These are phyloP conservation scores for Fusarium fujikuroi DNA, from an alignment of 2,329 filamentous ascomycete species.

Conservation along the genomic window DNA sequence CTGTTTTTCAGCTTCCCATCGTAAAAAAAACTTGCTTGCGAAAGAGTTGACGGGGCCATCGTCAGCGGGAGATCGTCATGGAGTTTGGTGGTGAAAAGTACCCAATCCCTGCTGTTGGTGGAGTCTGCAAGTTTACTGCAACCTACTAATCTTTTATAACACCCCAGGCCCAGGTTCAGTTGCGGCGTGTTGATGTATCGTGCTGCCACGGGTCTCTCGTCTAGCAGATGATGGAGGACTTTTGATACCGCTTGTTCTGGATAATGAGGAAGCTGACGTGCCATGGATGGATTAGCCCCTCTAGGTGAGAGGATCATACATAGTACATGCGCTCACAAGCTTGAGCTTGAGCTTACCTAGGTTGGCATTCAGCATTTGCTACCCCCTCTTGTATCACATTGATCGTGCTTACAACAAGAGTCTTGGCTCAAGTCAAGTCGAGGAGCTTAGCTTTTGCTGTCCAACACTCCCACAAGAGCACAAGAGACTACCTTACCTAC, in stretches of 20 bases:
- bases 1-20: background rate
- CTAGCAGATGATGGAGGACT: background rate
- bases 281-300: background rate
- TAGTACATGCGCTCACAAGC: background rate
- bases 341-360: background rate
- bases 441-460: background rate
- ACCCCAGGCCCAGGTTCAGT: background rate
- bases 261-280: background rate
- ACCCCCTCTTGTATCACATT: slow-evolving; percentile 20
- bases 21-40: background rate
- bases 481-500: background rate
- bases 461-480: slow-evolving; percentile 1
- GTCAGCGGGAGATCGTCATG: slow-evolving; percentile 42
- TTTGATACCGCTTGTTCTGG: slow-evolving; percentile 1
- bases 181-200: background rate
- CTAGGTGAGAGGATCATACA: background rate
- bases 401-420: slow-evolving; percentile 8
- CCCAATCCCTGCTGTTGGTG: slow-evolving; percentile 17
- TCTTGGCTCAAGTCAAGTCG: background rate
- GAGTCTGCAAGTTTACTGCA: background rate
- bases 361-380: background rate
- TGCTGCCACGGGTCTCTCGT: slow-evolving; percentile 1
- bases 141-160: background rate
- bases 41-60: slow-evolving; percentile 21
- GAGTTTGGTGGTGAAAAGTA: background rate